phyloP scores from a whole-genome alignment of 2,329 filamentous ascomycete species.

The Periconia digitata region DNA sequence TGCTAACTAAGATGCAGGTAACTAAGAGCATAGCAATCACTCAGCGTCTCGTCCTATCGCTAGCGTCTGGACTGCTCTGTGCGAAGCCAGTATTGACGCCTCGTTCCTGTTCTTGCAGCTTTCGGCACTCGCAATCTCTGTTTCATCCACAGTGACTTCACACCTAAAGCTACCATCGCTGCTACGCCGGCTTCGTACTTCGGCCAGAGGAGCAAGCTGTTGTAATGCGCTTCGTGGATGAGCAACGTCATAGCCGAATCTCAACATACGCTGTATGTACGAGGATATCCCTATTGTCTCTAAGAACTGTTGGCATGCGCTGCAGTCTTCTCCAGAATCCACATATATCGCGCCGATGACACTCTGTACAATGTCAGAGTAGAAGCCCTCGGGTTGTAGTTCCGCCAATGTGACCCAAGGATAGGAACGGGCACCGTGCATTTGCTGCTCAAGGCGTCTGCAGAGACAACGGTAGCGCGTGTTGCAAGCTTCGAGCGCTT shows the following conservation, averaged over 20 bases:
- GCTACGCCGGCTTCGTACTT: background rate
- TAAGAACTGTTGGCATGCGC: slow-evolving; percentile 1
- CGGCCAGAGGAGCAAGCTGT: slow-evolving; percentile 1
- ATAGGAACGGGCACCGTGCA: background rate
- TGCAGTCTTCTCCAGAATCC: slow-evolving; percentile 1
- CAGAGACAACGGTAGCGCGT: background rate
- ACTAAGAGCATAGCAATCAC: background rate
- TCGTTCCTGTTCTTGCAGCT: slow-evolving; percentile 2
- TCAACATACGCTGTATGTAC: background rate
- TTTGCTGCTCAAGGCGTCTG: background rate
- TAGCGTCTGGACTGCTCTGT: background rate
- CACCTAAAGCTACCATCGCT: background rate
- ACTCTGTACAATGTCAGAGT: slow-evolving; percentile 1
- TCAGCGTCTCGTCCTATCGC: background rate
- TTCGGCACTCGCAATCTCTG: background rate
- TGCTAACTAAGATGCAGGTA: background rate
- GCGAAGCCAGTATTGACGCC: background rate
- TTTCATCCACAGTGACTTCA: background rate
- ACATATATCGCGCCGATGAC: slow-evolving; percentile 2
- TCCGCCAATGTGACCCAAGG: slow-evolving; percentile 1
- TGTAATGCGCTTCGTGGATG: slow-evolving; percentile 1
- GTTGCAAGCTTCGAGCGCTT: background rate
- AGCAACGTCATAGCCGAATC: background rate
- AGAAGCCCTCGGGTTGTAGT: slow-evolving; percentile 1
- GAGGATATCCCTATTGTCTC: slow-evolving; percentile 1